Conservation (phyloP, 2,329 filamentous ascomycete genomes). For the Penicillium sp. region DNA sequence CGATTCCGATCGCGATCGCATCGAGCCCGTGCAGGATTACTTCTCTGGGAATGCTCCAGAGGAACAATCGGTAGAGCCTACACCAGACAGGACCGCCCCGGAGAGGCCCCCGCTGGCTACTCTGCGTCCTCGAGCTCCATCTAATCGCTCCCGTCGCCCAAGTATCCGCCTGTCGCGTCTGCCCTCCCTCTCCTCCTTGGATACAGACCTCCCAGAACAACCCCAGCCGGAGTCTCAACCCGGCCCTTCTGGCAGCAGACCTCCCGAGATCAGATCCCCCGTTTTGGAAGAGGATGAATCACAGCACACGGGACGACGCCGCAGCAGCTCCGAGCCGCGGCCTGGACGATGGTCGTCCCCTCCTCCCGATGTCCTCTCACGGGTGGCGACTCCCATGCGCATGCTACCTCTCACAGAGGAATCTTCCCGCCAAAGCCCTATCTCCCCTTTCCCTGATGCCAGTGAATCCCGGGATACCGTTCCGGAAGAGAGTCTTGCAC, state of each 20-base stretch:
- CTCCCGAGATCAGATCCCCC: conserved; percentile 17
- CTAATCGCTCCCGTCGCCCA: conserved; percentile 33
- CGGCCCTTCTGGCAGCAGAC: conserved; percentile 23
- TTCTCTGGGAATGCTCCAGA: conserved; percentile 12
- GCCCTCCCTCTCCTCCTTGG: conserved; percentile 22
- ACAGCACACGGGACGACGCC: conserved; percentile 37
- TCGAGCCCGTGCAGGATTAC: conserved; percentile 37
- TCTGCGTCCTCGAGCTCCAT: conserved; percentile 26
- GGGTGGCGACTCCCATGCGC: conserved; percentile 33
- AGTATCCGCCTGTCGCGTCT: conserved; percentile 36
- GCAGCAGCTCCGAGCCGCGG: conserved; percentile 48
- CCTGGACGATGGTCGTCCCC: conserved; percentile 38
- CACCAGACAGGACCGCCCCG: conserved; percentile 19
- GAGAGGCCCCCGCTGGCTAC: conserved; percentile 21
- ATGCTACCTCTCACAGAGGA: conserved; percentile 40
- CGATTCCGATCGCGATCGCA: conserved; percentile 25
- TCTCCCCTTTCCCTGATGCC: conserved; percentile 5
- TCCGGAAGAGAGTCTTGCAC: conserved; percentile 19
- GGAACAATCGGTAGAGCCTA: conserved; percentile 18
- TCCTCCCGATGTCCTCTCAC: conserved; percentile 22
- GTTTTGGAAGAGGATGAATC: conserved; percentile 32
- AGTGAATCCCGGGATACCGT: conserved; percentile 9
- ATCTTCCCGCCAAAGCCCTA: conserved; percentile 24
- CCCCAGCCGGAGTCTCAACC: conserved; percentile 12
- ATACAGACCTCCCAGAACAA: conserved; percentile 13